phyloP scores from a whole-genome alignment of 306 rosid species.

The Pueraria montana region DNA sequence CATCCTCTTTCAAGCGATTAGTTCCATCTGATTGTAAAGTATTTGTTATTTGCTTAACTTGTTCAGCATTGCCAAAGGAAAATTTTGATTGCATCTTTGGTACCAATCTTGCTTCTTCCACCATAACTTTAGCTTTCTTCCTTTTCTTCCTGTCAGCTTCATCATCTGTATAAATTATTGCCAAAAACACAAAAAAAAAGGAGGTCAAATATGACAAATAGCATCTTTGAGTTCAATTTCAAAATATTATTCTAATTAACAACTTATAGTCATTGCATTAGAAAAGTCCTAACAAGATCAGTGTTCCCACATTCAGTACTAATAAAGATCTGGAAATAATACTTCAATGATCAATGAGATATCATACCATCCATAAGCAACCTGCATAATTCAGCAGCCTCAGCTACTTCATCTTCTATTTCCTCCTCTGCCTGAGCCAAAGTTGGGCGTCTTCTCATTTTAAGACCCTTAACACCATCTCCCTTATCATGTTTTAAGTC shows the following conservation, averaged over 20 bases:
- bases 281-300: conserved; percentile 22
- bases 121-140: conserved; percentile 64
- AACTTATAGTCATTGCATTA: conserved; percentile 30
- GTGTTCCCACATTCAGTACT: too few species aligned
- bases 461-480: conserved; percentile 89
- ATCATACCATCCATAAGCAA: conserved; percentile 92
- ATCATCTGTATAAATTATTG: conserved; percentile 67
- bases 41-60: conserved; percentile 63
- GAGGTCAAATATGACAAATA: conserved; percentile 36
- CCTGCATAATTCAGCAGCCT: conserved; percentile 89
- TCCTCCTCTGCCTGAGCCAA: conserved; percentile 93
- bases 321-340: conserved; percentile 17
- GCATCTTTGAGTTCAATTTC: conserved; percentile 9
- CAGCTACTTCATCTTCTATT: conserved; percentile 90
- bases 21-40: conserved; percentile 61
- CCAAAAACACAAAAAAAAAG: conserved; percentile 28
- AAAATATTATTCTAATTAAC: conserved; percentile 28
- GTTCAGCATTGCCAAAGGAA: conserved; percentile 64
- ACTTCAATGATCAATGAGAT: conserved; percentile 31
- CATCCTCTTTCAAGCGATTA: conserved; percentile 68
- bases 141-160: conserved; percentile 80
- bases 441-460: conserved; percentile 90
- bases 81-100: conserved; percentile 60
- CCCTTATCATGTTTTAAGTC: conserved; percentile 79
- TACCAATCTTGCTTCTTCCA: conserved; percentile 60